Evolutionary conservation across 345 rosid genomes (phyloP).

Genomic region (Combretum micranthum): DNA sequence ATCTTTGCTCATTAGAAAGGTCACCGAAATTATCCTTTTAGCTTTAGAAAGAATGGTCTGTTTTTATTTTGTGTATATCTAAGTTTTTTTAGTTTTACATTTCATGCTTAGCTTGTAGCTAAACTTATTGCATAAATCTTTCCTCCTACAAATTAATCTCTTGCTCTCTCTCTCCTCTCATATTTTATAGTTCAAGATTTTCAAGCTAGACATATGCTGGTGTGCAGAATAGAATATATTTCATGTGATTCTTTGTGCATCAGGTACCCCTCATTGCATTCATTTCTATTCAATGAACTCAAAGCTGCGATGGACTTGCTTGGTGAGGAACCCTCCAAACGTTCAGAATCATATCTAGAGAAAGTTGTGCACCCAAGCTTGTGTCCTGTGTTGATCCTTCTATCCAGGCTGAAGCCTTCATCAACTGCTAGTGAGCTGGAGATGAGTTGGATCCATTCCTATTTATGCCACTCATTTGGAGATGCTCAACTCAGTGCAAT

Average conservation of each 20-base stretch:
- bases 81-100: no score
- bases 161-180: no score
- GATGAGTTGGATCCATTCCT: constrained; percentile 89
- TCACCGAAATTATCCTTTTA: no score
- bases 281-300: constrained; percentile 66
- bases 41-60: no score
- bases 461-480: constrained; percentile 87
- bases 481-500: constrained; percentile 86
- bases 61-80: no score
- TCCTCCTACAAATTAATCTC: no score
- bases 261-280: constrained; percentile 86
- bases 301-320: constrained; percentile 69
- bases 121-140: no score
- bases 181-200: no score
- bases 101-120: no score
- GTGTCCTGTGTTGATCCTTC: constrained; percentile 86
- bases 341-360: constrained; percentile 49
- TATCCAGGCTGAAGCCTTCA: constrained; percentile 96
- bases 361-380: constrained; percentile 89
- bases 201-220: no score
- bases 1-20: no score
- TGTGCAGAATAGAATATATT: no score
- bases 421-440: constrained; percentile 77
- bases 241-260: constrained; percentile 12
- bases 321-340: constrained; percentile 33